Base-by-base conservation (phyloP, 2,329 filamentous ascomycete genomes). In the Dryadomyces quercivorus region DNA sequence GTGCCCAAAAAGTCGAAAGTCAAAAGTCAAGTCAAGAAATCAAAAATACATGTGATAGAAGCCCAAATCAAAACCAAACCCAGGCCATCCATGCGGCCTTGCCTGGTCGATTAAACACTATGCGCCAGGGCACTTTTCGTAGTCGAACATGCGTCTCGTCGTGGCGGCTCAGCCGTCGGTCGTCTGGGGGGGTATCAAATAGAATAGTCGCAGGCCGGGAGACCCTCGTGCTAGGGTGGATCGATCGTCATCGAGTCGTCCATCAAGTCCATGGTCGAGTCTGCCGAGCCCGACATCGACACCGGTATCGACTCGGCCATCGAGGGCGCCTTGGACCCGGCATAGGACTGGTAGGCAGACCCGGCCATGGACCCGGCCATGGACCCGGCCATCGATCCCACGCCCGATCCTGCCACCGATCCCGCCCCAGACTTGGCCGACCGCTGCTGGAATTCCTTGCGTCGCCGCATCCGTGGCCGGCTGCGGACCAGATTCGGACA, bases 401-500 rank as follows among this genome's bases (percentile, higher is more conserved):
- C 36, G 21, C 6, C 18, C 44, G 44, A 46, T 1, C 8, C 16
- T 21, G 4, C 6, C 13, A 10, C 3, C 4, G 16, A 12, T 40
- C 16, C n/a, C 2, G 10, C 20, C 20, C 2, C 18, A 9, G 44
- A 46, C 1, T 44, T 44, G 42, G 2, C 13, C 7, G 18, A 20
- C 44, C 20, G 18, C 12, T 21, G 34, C 36, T n/a, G 47, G 13
- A 8, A 16, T 7, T 46, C 44, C n/a, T 51, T 59, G 50, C 66
- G 61, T 56, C 61, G 65, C 9, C 66, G 64, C 67, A 69, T 69
- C 21, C 66, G 62, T n/a, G 66, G 66, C 43, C 59, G 61, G 55
- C 56, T 67, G 43, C 60, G 61, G 36, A 69, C 65, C 31, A 68
- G 60, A 26, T 67, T 67, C 7, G 60, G 57, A 53, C 65, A 68